A percentile compares a stretch with the other conserved stretches of the same genome.
Evolutionary conservation across 2,329 filamentous ascomycete genomes (phyloP).

Genomic region (Juglanconis sp.): DNA sequence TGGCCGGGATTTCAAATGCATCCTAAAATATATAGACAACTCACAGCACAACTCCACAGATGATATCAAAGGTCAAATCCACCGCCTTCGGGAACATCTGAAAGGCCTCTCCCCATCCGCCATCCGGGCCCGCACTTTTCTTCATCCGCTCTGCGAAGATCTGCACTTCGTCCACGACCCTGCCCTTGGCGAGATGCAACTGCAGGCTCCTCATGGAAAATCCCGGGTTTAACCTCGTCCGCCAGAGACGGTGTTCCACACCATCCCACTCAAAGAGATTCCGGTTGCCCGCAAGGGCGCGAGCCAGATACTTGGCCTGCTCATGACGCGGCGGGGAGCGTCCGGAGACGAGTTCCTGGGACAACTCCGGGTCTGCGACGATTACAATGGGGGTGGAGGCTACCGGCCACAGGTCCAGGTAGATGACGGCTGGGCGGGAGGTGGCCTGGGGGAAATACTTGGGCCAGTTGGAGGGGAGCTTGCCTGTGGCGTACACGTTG

Average conservation of each 20-base stretch:
- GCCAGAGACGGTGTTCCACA: conserved; percentile 6
- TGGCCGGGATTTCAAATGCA: too few species aligned
- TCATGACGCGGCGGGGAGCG: conserved; percentile 10
- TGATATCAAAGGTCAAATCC: conserved; percentile 14
- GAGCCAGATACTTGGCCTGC: conserved; percentile 2
- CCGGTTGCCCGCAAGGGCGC: not conserved
- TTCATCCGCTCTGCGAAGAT: conserved; percentile 2
- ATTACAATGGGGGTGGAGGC: conserved; percentile 16
- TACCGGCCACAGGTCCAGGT: conserved; percentile 23
- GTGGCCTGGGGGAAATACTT: conserved; percentile 16
- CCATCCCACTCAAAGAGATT: conserved; percentile 11
- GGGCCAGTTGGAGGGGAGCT: conserved; percentile 10
- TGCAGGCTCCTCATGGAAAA: conserved; percentile 7
- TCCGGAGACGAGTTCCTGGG: not conserved
- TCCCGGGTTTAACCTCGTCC: conserved; percentile 6
- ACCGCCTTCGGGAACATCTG: conserved; percentile 6
- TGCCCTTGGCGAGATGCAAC: not conserved
- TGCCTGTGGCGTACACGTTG: not conserved
- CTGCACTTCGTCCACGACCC: conserved; percentile 5
- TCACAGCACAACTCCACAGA: conserved; percentile 12
- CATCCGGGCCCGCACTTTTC: not conserved
- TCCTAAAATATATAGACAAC: not conserved
- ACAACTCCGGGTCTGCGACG: conserved; percentile 3
- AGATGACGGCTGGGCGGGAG: conserved; percentile 18
- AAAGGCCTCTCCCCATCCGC: not conserved